These are phyloP conservation scores for Metschnikowia amazonensis DNA, from an alignment of 805 yeast genomes.

Conservation along the genomic window DNA sequence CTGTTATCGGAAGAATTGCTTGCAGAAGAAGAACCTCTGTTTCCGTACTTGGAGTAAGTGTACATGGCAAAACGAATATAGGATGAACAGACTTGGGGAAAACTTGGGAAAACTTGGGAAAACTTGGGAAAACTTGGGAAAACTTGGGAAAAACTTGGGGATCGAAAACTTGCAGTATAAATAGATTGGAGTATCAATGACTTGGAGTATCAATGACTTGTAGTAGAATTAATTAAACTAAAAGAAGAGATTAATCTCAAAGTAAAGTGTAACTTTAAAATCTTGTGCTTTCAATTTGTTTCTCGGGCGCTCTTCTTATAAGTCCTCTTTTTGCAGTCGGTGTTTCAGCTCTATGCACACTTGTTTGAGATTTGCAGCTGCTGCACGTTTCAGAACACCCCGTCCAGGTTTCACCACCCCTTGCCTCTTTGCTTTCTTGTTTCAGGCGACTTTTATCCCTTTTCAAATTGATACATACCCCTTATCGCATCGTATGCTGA, in stretches of 20 bases:
- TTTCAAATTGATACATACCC: not conserved
- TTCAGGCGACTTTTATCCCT: not conserved
- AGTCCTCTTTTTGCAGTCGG: conserved; percentile 3
- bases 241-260: no score
- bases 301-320: conserved; percentile 2
- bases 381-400: not conserved
- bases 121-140: no score
- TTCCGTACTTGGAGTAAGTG: conserved; percentile 18
- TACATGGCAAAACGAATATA: conserved; percentile 8
- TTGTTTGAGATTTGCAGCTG: conserved; percentile 3
- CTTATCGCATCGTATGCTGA: not conserved
- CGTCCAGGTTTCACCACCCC: not conserved
- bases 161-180: no score
- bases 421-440: not conserved
- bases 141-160: no score
- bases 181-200: no score
- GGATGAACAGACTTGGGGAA: no score
- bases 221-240: no score
- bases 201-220: no score
- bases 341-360: conserved; percentile 7
- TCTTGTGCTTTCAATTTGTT: no score
- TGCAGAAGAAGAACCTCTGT: conserved; percentile 9
- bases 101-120: no score
- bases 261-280: no score
- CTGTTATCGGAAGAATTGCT: conserved; percentile 8